Conservation (phyloP, 306 rosid genomes). For the Quercus glauca region DNA sequence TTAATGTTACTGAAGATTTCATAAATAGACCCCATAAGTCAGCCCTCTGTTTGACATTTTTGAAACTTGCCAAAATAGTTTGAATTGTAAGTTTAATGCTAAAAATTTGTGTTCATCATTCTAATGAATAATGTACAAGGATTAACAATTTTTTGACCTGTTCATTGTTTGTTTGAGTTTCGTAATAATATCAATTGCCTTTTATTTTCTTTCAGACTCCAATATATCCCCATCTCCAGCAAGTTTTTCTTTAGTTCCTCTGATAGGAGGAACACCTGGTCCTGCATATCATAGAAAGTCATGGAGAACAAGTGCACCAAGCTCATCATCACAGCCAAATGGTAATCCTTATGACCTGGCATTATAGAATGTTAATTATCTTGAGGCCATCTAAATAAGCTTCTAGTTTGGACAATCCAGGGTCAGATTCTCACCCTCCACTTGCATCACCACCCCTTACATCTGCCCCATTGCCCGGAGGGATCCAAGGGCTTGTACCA, state of each 20-base stretch:
- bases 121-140: not conserved
- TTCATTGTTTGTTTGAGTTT: conserved; percentile 15
- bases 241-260: conserved; percentile 34
- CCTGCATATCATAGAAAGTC: conserved; percentile 33
- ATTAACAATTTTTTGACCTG: not conserved
- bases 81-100: not conserved
- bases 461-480: conserved; percentile 40
- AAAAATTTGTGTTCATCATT: not conserved
- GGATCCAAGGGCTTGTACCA: conserved; percentile 34
- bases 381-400: conserved; percentile 16
- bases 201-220: conserved; percentile 41
- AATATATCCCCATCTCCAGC: conserved; percentile 54
- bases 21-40: not conserved
- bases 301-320: conserved; percentile 42
- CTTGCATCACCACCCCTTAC: conserved; percentile 38
- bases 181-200: not conserved
- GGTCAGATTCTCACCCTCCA: conserved; percentile 43
- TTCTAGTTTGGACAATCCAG: conserved; percentile 40
- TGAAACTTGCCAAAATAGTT: not conserved
- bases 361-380: conserved; percentile 2
- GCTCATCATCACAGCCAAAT: conserved; percentile 41
- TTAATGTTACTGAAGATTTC: not conserved
- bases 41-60: not conserved
- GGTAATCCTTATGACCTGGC: conserved; percentile 40
- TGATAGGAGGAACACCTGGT: conserved; percentile 38